Base-by-base conservation (phyloP, 208 protist species). In the Leishmania aethiopica region DNA sequence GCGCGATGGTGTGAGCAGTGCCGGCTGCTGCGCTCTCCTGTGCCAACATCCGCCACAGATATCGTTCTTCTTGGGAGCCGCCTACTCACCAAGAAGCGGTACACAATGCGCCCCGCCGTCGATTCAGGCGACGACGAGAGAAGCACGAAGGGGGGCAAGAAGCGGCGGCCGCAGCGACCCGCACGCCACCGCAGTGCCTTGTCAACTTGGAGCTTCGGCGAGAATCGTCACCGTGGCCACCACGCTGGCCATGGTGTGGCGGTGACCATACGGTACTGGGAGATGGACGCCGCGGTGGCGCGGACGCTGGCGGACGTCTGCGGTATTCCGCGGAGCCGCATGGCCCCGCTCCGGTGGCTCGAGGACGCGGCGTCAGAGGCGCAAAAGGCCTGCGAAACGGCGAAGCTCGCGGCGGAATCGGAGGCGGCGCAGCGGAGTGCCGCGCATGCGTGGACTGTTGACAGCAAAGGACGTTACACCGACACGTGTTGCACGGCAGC, bases 41-140 rank as follows among this genome's bases (percentile, higher is more conserved):
- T 91, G n/a, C 84, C 90, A 1, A 94, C 92, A n/a, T 53, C 71
- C 11, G 67, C 80, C 22, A 92, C 91, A 19, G 94, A 97, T 80
- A 78, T 97, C 22, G 88, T 97, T 19, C 62, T 97, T 35, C 76
- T 97, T 1, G 94, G 94, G n/a, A 91, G 89, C 72, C 79, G 82
- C 40, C 22, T 91, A 49, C 60, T 91, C 22, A 67, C 72, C 25
- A 79, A 70, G 35, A 78, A 75, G 64, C 79, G 74, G 67, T 85
- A 82, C 51, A 67, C 53, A 6, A 11, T 77, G 53, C 53, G 47
- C 28, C 3, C 78, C 45, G n/a, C 62, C 37, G 25, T 32, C 13
- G 75, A 60, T 67, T 35, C 55, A 13, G 37, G 15, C 3, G 28
- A 57, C 6, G 45, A 19, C 37, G n/a, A 28, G 77, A 15, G 64